A percentile compares a stretch with the other conserved stretches of the same genome.
These are phyloP conservation scores for Porphyrellus cyaneotinctus DNA, from an alignment of 768 basidiomycete genomes.

Conservation along the genomic window DNA sequence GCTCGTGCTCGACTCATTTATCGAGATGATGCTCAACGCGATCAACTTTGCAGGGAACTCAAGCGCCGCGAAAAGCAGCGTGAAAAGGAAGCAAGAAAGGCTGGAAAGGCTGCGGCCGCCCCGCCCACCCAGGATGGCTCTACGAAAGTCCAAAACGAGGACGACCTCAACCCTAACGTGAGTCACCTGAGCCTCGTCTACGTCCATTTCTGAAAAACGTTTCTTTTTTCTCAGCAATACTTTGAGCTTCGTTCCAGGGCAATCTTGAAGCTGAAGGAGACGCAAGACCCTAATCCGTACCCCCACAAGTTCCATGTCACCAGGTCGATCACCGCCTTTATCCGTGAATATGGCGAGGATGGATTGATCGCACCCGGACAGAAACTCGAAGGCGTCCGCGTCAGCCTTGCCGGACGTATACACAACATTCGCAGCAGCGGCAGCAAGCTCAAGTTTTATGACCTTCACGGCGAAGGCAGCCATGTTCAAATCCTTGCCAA, in stretches of 20 bases:
- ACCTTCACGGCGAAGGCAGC: conserved; percentile 85
- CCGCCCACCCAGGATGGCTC: conserved; percentile 33
- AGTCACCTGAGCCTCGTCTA: conserved; percentile 30
- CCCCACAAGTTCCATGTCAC: conserved; percentile 98
- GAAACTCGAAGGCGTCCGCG: conserved; percentile 55
- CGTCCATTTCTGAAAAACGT: background rate
- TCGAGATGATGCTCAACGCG: background rate
- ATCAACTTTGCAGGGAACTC: conserved; percentile 60
- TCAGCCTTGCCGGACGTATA: conserved; percentile 83
- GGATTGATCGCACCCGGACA: conserved; percentile 65
- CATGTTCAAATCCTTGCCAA: conserved; percentile 96
- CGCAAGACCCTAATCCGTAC: conserved; percentile 88
- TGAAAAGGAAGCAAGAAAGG: conserved; percentile 68
- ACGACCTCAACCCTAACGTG: conserved; percentile 89
- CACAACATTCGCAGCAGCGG: conserved; percentile 84
- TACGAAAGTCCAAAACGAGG: conserved; percentile 54
- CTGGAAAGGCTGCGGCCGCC: conserved; percentile 60
- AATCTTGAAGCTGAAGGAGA: conserved; percentile 80
- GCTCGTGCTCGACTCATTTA: background rate
- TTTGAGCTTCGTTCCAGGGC: conserved; percentile 88
- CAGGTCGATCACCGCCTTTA: conserved; percentile 67
- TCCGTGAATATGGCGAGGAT: conserved; percentile 68
- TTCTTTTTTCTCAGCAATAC: conserved; percentile 69
- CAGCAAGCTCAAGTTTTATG: conserved; percentile 89
- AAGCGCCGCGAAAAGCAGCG: conserved; percentile 91